Conservation (phyloP, 2,329 filamentous ascomycete species). For the Curvularia lunata region DNA sequence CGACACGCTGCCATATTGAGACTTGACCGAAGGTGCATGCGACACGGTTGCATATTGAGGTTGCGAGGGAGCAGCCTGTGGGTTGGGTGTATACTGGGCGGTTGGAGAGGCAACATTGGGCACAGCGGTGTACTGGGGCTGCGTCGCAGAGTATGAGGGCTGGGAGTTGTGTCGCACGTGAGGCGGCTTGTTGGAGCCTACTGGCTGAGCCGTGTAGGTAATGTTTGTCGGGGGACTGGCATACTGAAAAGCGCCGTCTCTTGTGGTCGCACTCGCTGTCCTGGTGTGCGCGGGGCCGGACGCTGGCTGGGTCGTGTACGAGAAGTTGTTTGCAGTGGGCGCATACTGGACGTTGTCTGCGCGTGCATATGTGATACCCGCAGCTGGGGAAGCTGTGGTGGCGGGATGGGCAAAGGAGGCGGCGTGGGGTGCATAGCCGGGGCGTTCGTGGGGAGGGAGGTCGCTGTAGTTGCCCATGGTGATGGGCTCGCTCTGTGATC, state of each 20-base stretch:
- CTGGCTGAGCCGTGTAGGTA: constrained; percentile 53
- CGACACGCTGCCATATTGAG: constrained; percentile 8
- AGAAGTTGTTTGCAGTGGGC: constrained; percentile 33
- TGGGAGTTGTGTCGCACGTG: constrained; percentile 37
- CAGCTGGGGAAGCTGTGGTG: constrained; percentile 20
- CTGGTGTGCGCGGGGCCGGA: constrained; percentile 32
- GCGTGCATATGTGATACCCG: constrained; percentile 31
- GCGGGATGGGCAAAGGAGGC: constrained; percentile 21
- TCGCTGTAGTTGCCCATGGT: constrained; percentile 55
- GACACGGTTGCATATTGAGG: constrained; percentile 6
- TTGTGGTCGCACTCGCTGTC: constrained; percentile 24
- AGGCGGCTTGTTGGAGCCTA: constrained; percentile 33
- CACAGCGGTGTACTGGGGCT: constrained; percentile 8
- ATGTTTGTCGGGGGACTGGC: constrained; percentile 50
- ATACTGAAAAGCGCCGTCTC: constrained; percentile 46
- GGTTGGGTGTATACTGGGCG: background rate
- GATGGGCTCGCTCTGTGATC: constrained; percentile 41
- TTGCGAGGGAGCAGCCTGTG: constrained; percentile 10
- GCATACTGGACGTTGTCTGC: constrained; percentile 43
- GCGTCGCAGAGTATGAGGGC: constrained; percentile 24
- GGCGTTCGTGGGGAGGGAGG: constrained; percentile 53
- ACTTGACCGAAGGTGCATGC: constrained; percentile 11
- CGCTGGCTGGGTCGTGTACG: constrained; percentile 35
- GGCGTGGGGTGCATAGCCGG: constrained; percentile 40
- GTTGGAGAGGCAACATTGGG: constrained; percentile 1